phyloP scores from a whole-genome alignment of 768 basidiomycete species.

The Cystofilobasidium bisporidii region DNA sequence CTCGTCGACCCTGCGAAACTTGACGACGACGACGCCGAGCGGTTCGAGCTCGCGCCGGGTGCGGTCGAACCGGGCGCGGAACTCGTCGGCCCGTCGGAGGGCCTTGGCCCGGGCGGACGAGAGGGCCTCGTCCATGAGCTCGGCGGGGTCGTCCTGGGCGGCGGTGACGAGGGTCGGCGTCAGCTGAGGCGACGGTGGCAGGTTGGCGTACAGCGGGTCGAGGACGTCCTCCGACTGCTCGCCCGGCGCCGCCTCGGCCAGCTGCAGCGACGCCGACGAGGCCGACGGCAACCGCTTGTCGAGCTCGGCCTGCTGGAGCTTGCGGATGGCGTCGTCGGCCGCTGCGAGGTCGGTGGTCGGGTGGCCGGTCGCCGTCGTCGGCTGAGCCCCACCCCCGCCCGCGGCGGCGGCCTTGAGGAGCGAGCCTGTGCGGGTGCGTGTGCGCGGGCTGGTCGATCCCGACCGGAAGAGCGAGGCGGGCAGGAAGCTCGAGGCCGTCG shows the following conservation, averaged over 20 bases:
- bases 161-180: constrained; percentile 1
- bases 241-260: neutral
- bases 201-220: constrained; percentile 1
- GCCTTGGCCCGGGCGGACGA: constrained; percentile 16
- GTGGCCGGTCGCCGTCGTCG: constrained; percentile 3
- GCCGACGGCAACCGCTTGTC: neutral
- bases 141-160: constrained; percentile 6
- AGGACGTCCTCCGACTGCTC: constrained; percentile 18
- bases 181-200: constrained; percentile 18
- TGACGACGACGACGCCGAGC: constrained; percentile 20
- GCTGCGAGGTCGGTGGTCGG: constrained; percentile 11
- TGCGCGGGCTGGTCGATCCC: neutral
- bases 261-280: neutral
- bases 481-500: no score
- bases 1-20: constrained; percentile 20
- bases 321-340: constrained; percentile 7
- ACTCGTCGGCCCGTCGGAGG: constrained; percentile 17
- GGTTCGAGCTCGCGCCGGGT: constrained; percentile 2
- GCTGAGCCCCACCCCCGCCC: neutral
- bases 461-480: no score
- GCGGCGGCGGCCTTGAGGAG: neutral
- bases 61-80: constrained; percentile 17
- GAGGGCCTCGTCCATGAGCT: constrained; percentile 23
- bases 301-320: neutral
- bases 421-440: neutral